Evolutionary conservation across 2,329 filamentous ascomycete species (phyloP).

Genomic region (Microascus cirrosus): DNA sequence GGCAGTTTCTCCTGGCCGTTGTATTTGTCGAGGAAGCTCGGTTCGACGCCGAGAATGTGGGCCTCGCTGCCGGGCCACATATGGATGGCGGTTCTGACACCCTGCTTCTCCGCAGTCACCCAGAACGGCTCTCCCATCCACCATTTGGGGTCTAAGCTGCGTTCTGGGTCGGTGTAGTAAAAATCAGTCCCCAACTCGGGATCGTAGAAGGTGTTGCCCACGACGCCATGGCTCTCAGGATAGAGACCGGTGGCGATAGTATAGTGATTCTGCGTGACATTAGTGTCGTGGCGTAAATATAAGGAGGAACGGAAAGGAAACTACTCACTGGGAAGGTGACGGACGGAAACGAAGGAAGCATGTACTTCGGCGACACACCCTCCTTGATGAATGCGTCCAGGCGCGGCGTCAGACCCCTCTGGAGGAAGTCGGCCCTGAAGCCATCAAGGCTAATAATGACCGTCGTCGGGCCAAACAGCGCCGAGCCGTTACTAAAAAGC

Average conservation of each 20-base stretch:
- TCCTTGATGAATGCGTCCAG: constrained; percentile 68
- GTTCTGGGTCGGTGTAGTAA: constrained; percentile 67
- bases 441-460: constrained; percentile 91
- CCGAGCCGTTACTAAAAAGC: constrained; percentile 68
- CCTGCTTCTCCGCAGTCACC: constrained; percentile 80
- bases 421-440: constrained; percentile 87
- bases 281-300: neutral
- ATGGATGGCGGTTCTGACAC: constrained; percentile 71
- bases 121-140: constrained; percentile 92
- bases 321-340: constrained; percentile 66
- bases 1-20: constrained; percentile 65
- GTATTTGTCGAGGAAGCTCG: constrained; percentile 74
- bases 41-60: constrained; percentile 62
- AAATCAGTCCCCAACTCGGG: constrained; percentile 67
- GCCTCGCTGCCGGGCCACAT: constrained; percentile 99
- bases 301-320: neutral
- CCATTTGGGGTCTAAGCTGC: constrained; percentile 79
- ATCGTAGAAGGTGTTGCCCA: constrained; percentile 94
- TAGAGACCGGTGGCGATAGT: constrained; percentile 87
- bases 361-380: constrained; percentile 83
- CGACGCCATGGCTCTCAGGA: constrained; percentile 84
- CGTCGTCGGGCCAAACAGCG: constrained; percentile 81
- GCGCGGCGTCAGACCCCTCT: constrained; percentile 71
- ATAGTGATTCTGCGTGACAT: constrained; percentile 57
- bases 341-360: constrained; percentile 89